phyloP scores from a whole-genome alignment of 2,329 filamentous ascomycete species.

The Alternaria postmessia region DNA sequence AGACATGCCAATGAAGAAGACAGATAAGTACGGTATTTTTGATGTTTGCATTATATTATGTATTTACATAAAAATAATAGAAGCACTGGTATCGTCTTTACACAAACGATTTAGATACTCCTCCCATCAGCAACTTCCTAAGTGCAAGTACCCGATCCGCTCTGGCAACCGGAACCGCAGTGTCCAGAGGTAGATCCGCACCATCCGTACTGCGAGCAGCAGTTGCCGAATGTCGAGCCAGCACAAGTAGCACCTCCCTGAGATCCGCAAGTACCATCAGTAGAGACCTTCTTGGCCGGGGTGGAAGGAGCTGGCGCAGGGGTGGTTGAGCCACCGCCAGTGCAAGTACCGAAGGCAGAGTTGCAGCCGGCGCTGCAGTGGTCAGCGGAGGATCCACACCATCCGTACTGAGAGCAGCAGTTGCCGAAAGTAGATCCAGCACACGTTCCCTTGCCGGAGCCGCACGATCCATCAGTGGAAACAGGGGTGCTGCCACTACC shows the following conservation, averaged over 20 bases:
- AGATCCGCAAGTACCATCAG: slow-evolving; percentile 20
- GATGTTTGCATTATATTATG: not conserved
- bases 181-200: slow-evolving; percentile 20
- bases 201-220: slow-evolving; percentile 22
- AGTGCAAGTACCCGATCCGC: slow-evolving; percentile 22
- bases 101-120: not conserved
- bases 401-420: slow-evolving; percentile 57
- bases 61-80: not conserved
- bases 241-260: slow-evolving; percentile 17
- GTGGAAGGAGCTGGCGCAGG: not conserved
- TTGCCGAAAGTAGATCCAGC: slow-evolving; percentile 48
- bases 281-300: slow-evolving; percentile 10
- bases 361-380: slow-evolving; percentile 49
- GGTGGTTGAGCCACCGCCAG: not conserved
- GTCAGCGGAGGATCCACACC: slow-evolving; percentile 47
- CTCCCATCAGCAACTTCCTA: slow-evolving; percentile 24
- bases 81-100: not conserved
- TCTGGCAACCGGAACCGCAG: slow-evolving; percentile 21
- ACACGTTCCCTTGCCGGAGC: slow-evolving; percentile 33
- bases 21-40: not conserved
- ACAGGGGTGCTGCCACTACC: slow-evolving; percentile 28
- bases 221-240: slow-evolving; percentile 22
- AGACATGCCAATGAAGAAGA: not conserved
- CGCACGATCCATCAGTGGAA: slow-evolving; percentile 35
- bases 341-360: slow-evolving; percentile 38